Evolutionary conservation across 2,329 filamentous ascomycete species (phyloP).

Genomic region (Parastagonospora avenae): DNA sequence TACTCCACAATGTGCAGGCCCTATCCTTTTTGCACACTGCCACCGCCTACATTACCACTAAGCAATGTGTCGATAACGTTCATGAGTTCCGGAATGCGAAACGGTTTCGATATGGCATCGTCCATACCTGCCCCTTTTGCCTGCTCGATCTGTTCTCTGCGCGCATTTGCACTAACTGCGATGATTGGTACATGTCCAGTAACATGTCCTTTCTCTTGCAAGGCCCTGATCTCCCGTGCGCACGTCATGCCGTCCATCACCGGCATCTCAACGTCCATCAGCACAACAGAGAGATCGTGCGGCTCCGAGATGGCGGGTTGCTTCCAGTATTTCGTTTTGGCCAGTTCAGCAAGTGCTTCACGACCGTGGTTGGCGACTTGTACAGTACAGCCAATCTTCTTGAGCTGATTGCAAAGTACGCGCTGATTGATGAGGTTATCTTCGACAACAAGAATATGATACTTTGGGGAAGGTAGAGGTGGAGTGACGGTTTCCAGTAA

Average conservation of each 20-base stretch:
- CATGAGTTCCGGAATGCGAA: slow-evolving; percentile 25
- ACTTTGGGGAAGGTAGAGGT: no score
- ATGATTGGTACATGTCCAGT: slow-evolving; percentile 27
- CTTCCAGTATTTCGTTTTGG: not conserved
- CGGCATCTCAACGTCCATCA: slow-evolving; percentile 44
- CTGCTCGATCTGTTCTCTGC: slow-evolving; percentile 38
- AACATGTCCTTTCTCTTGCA: slow-evolving; percentile 15
- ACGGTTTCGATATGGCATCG: slow-evolving; percentile 32
- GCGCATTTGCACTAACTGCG: slow-evolving; percentile 43
- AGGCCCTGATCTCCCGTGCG: slow-evolving; percentile 30
- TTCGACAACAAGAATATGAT: no score
- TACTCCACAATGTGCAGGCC: no score
- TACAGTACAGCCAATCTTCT: no score
- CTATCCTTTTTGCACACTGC: no score
- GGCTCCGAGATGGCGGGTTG: not conserved
- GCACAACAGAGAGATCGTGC: slow-evolving; percentile 15
- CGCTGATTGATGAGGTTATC: no score
- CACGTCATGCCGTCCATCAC: slow-evolving; percentile 42
- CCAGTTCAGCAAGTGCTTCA: not conserved
- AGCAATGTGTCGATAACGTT: not conserved
- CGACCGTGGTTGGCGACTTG: no score
- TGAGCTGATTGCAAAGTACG: no score
- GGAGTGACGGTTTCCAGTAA: no score
- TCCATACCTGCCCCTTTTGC: slow-evolving; percentile 41
- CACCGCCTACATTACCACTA: no score